Evolutionary conservation across 257 asterid species (phyloP), one percentile per base, ranked within the genome.

Genomic region (Capsicum baccatum): DNA sequence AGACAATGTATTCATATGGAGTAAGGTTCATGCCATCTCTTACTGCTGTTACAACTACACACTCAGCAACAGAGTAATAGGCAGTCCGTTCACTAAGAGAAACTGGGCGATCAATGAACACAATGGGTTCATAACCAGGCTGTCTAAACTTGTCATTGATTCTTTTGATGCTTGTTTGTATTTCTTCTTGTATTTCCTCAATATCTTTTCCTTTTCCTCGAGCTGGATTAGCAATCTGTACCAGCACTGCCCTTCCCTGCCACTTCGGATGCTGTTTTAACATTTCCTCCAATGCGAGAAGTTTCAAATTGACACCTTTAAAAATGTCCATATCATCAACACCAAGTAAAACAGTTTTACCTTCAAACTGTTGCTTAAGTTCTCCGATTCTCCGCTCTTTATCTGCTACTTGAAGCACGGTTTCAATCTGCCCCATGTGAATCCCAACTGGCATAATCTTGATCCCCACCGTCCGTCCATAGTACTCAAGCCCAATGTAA

Each of bases 21-120:
- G 90, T 89, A 74, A 90, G 90, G 83, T 90, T 90, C 93, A 90
- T 89, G 67, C 93, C 93, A 68, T 90, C 93, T 79, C 93, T 85
- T 35, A 90, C 93, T 37, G 93, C 91, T 6, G 91, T 87, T n/a
- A 90, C 93, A 37, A 78, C 90, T 7, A 89, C 93, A 59, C 93
- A 90, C 84, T 90, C 91, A 7, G 93, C 93, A 50, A 85, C 66
- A 10, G 89, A 70, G 84, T 84, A 90, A 74, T 90, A 90, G 62
- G 93, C 93, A 21, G 85, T 89, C 47, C 90, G 85, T 60, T 90
- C 93, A 64, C 83, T 54, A 19, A 86, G 91, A 15, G 93, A 90
- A 60, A 90, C 89, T 2, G 90, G 85, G 6, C 84, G 83, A 55
- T 86, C 90, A 16, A 90, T 86, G 66, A 83, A 90, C 81, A 90